These are phyloP conservation scores for Boletus subcaerulescens DNA, from an alignment of 768 basidiomycete genomes.

Conservation along the genomic window DNA sequence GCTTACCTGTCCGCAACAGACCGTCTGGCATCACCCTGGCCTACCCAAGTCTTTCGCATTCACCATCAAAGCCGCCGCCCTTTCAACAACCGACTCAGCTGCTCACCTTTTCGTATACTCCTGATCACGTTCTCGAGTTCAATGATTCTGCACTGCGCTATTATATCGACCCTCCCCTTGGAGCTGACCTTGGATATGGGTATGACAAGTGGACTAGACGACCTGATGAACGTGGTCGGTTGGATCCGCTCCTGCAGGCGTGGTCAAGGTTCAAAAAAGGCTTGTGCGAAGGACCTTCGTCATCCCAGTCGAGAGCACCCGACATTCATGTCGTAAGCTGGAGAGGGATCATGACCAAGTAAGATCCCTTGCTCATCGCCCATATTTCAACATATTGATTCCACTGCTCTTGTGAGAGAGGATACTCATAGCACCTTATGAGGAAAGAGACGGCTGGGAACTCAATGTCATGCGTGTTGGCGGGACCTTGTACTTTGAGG, in stretches of 20 bases:
- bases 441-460: slow-evolving; percentile 75
- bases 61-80: slow-evolving; percentile 31
- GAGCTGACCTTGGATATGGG: slow-evolving; percentile 64
- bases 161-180: slow-evolving; percentile 62
- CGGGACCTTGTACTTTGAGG: slow-evolving; percentile 73
- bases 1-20: background rate
- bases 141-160: slow-evolving; percentile 69
- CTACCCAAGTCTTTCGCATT: slow-evolving; percentile 24
- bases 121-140: slow-evolving; percentile 56
- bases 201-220: slow-evolving; percentile 72
- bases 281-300: slow-evolving; percentile 32
- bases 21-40: slow-evolving; percentile 4
- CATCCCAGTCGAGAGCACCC: slow-evolving; percentile 22
- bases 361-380: slow-evolving; percentile 23
- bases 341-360: slow-evolving; percentile 88
- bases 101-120: slow-evolving; percentile 69
- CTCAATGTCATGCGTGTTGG: slow-evolving; percentile 78
- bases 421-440: slow-evolving; percentile 80
- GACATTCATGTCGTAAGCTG: slow-evolving; percentile 64
- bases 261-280: slow-evolving; percentile 42
- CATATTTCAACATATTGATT: slow-evolving; percentile 12
- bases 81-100: slow-evolving; percentile 73
- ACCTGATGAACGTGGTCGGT: slow-evolving; percentile 60
- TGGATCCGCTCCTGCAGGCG: slow-evolving; percentile 67
- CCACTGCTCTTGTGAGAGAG: slow-evolving; percentile 45